A percentile compares a stretch with the other conserved stretches of the same genome.
These are phyloP conservation scores for Penicillium digitatum DNA, from an alignment of 2,329 filamentous ascomycete genomes.

Conservation along the genomic window DNA sequence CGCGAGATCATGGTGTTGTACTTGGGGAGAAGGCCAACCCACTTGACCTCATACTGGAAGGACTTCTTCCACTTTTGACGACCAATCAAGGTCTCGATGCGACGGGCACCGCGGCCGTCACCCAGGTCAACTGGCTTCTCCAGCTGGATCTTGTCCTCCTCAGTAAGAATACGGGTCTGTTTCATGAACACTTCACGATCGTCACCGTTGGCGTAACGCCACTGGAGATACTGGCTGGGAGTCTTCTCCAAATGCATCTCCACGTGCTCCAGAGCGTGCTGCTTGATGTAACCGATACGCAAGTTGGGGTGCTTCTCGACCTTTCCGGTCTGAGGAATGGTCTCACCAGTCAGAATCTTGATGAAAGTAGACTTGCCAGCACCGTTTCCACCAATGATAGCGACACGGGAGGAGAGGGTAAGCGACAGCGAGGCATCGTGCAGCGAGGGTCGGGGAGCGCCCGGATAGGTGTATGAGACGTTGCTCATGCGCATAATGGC, in stretches of 20 bases:
- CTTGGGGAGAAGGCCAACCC: slow-evolving; percentile 83
- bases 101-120: slow-evolving; percentile 72
- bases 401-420: slow-evolving; percentile 83
- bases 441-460: slow-evolving; percentile 80
- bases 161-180: slow-evolving; percentile 86
- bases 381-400: slow-evolving; percentile 95
- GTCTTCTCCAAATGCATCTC: slow-evolving; percentile 99
- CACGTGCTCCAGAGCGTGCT: slow-evolving; percentile 97
- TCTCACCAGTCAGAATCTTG: slow-evolving; percentile 92
- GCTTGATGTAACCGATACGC: slow-evolving; percentile 99
- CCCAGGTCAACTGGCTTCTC: slow-evolving; percentile 81
- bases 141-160: slow-evolving; percentile 83
- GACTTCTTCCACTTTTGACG: slow-evolving; percentile 99
- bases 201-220: slow-evolving; percentile 95
- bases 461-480: slow-evolving; percentile 91
- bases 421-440: slow-evolving; percentile 82
- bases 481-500: slow-evolving; percentile 94
- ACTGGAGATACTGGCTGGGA: slow-evolving; percentile 96
- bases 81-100: slow-evolving; percentile 85
- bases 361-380: slow-evolving; percentile 97
- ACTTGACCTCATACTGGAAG: slow-evolving; percentile 98
- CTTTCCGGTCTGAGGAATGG: slow-evolving; percentile 74
- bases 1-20: slow-evolving; percentile 88
- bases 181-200: slow-evolving; percentile 97
- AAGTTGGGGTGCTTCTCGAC: slow-evolving; percentile 99